These are phyloP conservation scores for Cephalotrichum gorgonifer DNA, from an alignment of 2,329 filamentous ascomycete genomes.

Conservation along the genomic window DNA sequence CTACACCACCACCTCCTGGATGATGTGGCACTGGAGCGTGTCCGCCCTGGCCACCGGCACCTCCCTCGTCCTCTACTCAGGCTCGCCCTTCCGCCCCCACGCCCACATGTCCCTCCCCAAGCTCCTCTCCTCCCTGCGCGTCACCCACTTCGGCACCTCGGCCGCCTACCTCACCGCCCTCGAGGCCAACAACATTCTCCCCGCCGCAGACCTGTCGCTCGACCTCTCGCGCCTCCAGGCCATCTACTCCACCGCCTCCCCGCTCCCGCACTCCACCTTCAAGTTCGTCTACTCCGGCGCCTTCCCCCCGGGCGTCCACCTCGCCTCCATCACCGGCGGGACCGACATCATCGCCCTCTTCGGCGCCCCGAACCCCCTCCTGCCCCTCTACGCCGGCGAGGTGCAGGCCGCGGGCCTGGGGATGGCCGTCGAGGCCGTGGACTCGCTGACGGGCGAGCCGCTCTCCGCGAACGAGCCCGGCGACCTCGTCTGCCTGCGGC, in stretches of 20 bases:
- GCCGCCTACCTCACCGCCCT: slow-evolving; percentile 88
- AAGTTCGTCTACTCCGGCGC: slow-evolving; percentile 77
- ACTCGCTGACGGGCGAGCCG: slow-evolving; percentile 43
- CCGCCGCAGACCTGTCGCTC: slow-evolving; percentile 39
- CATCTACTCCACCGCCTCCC: slow-evolving; percentile 90
- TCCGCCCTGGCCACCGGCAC: slow-evolving; percentile 75
- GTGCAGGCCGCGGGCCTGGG: slow-evolving; percentile 71
- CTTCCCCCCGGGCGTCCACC: slow-evolving; percentile 71
- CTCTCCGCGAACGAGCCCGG: slow-evolving; percentile 59
- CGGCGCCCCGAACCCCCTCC: slow-evolving; percentile 68
- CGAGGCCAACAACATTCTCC: slow-evolving; percentile 62
- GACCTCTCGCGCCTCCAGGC: slow-evolving; percentile 60
- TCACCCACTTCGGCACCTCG: slow-evolving; percentile 91
- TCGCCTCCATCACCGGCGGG: slow-evolving; percentile 88
- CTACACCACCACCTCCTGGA: slow-evolving; percentile 93
- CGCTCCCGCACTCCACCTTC: slow-evolving; percentile 87
- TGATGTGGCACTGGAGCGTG: slow-evolving; percentile 99
- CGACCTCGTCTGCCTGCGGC: slow-evolving; percentile 75
- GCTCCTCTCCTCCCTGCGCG: slow-evolving; percentile 67
- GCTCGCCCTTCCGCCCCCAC: slow-evolving; percentile 75
- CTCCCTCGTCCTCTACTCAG: slow-evolving; percentile 81
- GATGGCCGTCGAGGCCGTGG: slow-evolving; percentile 61
- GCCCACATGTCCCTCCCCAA: slow-evolving; percentile 73
- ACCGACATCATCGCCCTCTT: slow-evolving; percentile 97
- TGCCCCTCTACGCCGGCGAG: slow-evolving; percentile 62